phyloP scores from a whole-genome alignment of 306 rosid genomes.

The Ormosia semicastrata region DNA sequence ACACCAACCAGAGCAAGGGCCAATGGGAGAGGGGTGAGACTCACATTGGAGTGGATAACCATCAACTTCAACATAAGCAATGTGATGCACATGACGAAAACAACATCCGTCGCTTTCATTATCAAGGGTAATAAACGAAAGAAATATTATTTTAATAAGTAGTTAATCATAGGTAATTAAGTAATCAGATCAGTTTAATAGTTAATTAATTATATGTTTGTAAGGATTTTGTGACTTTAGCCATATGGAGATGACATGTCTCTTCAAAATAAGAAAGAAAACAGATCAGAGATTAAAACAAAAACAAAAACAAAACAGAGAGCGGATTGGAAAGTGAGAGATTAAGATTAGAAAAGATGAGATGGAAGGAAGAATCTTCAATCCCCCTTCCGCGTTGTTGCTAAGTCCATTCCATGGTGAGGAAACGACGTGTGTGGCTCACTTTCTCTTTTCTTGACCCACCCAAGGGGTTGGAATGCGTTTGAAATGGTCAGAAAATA shows the following conservation, averaged over 20 bases:
- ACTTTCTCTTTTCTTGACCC: constrained; percentile 5
- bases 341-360: neutral
- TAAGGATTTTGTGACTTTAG: too few relatives aligned
- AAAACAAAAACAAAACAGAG: neutral
- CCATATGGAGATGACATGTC: too few relatives aligned
- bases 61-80: neutral
- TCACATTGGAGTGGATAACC: neutral
- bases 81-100: neutral
- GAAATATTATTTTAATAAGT: too few relatives aligned
- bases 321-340: neutral
- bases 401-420: neutral
- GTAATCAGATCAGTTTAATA: too few relatives aligned
- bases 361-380: constrained; percentile 35
- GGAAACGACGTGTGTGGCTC: neutral
- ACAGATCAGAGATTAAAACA: neutral
- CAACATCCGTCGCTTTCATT: neutral
- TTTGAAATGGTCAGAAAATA: constrained; percentile 49
- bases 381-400: constrained; percentile 44
- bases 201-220: too few relatives aligned
- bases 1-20: too few relatives aligned
- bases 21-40: neutral
- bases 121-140: too few relatives aligned
- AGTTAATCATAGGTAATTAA: too few relatives aligned
- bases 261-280: neutral
- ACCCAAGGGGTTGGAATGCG: constrained; percentile 4